These are phyloP conservation scores for Botrytis galanthina DNA, from an alignment of 2,329 filamentous ascomycete species.

Conservation along the genomic window DNA sequence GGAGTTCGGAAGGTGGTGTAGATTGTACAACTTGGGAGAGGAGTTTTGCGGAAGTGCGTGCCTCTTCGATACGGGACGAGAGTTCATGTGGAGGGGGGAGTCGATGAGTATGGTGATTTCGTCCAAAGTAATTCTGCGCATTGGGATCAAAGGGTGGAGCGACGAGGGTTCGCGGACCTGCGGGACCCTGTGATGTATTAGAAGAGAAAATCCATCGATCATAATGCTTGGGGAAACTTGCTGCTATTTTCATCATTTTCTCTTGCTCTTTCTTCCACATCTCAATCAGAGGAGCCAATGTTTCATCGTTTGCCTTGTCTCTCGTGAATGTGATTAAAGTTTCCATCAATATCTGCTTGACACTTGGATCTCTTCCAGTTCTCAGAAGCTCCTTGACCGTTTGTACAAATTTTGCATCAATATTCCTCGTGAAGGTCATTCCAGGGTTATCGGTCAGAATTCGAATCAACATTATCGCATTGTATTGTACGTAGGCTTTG, in stretches of 20 bases:
- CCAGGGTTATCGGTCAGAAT: constrained; percentile 93
- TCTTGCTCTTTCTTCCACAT: constrained; percentile 93
- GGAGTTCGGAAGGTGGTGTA: constrained; percentile 72
- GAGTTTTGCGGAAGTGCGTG: constrained; percentile 83
- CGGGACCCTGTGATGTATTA: constrained; percentile 27
- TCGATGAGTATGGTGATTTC: constrained; percentile 46
- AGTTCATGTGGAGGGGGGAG: constrained; percentile 74
- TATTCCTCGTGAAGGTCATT: constrained; percentile 81
- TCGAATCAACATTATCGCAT: constrained; percentile 90
- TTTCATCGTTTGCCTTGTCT: constrained; percentile 66
- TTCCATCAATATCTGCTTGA: constrained; percentile 83
- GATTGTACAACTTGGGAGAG: constrained; percentile 89
- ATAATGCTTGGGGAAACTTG: constrained; percentile 21
- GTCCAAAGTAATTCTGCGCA: constrained; percentile 43
- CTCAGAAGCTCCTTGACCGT: constrained; percentile 73
- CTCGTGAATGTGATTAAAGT: constrained; percentile 76
- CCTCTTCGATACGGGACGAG: constrained; percentile 81
- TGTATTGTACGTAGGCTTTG: constrained; percentile 78
- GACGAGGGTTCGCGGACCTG: constrained; percentile 43
- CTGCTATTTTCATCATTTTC: constrained; percentile 51
- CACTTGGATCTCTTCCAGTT: constrained; percentile 67
- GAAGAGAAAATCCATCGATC: not conserved
- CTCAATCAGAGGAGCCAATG: constrained; percentile 64
- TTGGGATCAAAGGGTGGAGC: constrained; percentile 46
- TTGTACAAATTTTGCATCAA: constrained; percentile 81